Base-by-base conservation (phyloP, 2,329 filamentous ascomycete species). In the Penicillium sp. region DNA sequence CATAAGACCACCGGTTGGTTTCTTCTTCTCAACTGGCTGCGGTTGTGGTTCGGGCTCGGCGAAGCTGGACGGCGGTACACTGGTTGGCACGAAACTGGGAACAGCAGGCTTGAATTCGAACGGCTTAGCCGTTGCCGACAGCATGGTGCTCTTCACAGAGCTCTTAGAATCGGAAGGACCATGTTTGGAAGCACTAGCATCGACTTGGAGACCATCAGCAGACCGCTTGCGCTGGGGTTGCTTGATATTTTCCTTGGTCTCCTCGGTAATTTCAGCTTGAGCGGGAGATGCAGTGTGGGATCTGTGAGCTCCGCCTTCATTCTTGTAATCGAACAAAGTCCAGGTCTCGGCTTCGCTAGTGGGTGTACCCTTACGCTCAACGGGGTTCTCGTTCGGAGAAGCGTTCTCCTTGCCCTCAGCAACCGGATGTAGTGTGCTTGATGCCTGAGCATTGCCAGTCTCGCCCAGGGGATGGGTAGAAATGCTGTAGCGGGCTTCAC, bases 401-500 rank as follows among this genome's bases (percentile, higher is more conserved):
- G 61, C 65, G 49, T 72, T 71, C 48, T 73, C 71, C 58, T 73
- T 73, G 46, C 71, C 73, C 39, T 73, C 72, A 5, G 72, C 71
- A 3, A 65, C 58, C 13, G 62, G 48, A 23, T 71, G 62, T 16
- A 61, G 54, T 48, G 56, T 52, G 48, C 58, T 66, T 47, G 66
- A 56, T 42, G 63, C 59, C 48, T 68, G 65, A 21, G 64, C 54
- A 50, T 75, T 74, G 36, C 58, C 63, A 9, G 59, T 52, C 48
- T 74, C 72, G 6, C 66, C 59, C 47, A 75, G 58, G 46, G 74
- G 70, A 23, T 71, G 68, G 34, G 50, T 70, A 31, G 79, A 77
- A 52, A 75, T 75, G 8, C 91, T 90, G 71, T 95, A 96, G 48
- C 85, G 79, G 19, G 89, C 87, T 21, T 93, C 86, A 46, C 88